Evolutionary conservation across 495 filamentous ascomycete species (phyloP).

Genomic region (Podospora comata): DNA sequence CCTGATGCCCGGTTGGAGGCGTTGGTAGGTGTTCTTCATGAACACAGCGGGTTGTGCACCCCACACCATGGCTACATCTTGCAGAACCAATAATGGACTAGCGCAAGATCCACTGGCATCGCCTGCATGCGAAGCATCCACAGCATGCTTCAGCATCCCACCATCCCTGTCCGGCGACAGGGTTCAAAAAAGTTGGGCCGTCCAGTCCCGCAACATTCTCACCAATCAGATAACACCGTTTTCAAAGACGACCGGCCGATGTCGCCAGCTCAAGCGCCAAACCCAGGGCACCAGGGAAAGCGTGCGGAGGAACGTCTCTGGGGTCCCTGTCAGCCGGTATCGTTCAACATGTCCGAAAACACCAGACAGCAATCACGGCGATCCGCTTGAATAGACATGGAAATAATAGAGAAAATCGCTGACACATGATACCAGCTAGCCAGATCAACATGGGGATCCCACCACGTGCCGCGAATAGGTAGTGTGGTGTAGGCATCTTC

Average conservation of each 20-base stretch:
- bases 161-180: constrained; percentile 22
- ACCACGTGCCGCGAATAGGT: neutral
- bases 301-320: constrained; percentile 14
- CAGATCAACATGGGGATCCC: neutral
- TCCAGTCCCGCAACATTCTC: constrained; percentile 16
- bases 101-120: constrained; percentile 35
- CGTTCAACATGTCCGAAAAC: constrained; percentile 15
- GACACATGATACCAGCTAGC: neutral
- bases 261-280: constrained; percentile 27
- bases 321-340: constrained; percentile 18
- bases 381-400: neutral
- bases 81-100: constrained; percentile 23
- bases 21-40: constrained; percentile 16
- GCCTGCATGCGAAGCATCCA: constrained; percentile 34
- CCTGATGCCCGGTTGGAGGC: neutral
- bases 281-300: neutral
- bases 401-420: neutral
- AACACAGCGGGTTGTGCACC: constrained; percentile 25
- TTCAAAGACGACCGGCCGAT: constrained; percentile 38
- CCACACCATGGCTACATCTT: constrained; percentile 35
- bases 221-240: constrained; percentile 32
- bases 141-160: constrained; percentile 25
- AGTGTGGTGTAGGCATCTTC: too few relatives aligned
- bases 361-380: neutral
- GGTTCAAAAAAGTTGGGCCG: constrained; percentile 22